Conservation (phyloP, 202 grass and related monocot species). For the Panicum virgatum region DNA sequence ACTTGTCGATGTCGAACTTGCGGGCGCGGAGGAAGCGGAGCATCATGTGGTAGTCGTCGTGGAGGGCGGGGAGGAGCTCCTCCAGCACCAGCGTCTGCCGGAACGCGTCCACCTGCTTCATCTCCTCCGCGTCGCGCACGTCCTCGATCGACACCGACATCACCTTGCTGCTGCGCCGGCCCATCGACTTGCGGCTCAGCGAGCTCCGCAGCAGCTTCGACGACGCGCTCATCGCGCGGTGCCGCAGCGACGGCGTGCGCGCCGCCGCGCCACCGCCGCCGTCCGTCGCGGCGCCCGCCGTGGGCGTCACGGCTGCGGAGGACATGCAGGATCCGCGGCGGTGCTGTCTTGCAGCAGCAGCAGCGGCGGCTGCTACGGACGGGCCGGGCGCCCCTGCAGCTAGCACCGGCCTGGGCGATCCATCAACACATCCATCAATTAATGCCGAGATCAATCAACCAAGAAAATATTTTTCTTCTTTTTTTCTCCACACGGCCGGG, state of each 20-base stretch:
- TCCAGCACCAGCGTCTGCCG: conserved; percentile 90
- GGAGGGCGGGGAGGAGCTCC: conserved; percentile 89
- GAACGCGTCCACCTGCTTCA: conserved; percentile 86
- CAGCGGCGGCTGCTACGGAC: not conserved
- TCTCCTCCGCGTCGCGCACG: conserved; percentile 84
- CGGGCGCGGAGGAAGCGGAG: conserved; percentile 90
- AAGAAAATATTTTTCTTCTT: not conserved
- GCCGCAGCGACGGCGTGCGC: conserved; percentile 55
- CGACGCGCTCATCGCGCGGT: conserved; percentile 82
- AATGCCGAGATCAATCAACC: too few relatives aligned
- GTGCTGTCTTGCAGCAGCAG: too few relatives aligned
- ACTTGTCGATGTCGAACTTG: conserved; percentile 95
- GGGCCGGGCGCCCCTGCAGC: conserved; percentile 27
- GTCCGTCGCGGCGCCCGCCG: conserved; percentile 32
- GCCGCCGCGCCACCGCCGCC: conserved; percentile 31
- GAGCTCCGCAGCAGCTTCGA: conserved; percentile 83
- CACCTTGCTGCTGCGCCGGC: conserved; percentile 93
- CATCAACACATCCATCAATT: not conserved
- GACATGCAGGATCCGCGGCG: conserved; percentile 1
- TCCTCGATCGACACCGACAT: conserved; percentile 93
- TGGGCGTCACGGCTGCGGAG: conserved; percentile 11
- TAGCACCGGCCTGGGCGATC: not conserved
- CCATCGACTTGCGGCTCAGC: conserved; percentile 50
- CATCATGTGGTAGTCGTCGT: conserved; percentile 99
- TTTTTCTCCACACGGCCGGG: not conserved